A percentile compares a stretch with the other conserved stretches of the same genome.
phyloP scores from a whole-genome alignment of 106 monocot species.

The Dendrobium nobile region DNA sequence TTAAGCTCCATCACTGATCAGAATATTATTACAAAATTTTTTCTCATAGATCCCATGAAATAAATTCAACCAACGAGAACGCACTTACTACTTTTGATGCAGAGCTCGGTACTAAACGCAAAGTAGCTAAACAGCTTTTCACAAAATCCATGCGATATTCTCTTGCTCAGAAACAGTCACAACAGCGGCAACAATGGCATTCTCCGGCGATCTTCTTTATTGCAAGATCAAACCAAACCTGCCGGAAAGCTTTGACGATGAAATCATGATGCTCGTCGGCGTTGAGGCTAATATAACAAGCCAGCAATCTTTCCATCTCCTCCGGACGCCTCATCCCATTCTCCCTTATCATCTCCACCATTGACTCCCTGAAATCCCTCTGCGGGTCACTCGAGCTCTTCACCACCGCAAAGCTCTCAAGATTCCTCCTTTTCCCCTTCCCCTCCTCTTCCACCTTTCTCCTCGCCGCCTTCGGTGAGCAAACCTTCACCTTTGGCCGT shows the following conservation, averaged over 20 bases:
- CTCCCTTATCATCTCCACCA: constrained; percentile 79
- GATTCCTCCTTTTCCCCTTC: not conserved
- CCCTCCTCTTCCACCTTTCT: constrained; percentile 2
- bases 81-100: no score
- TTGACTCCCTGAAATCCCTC: constrained; percentile 75
- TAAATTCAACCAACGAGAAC: no score
- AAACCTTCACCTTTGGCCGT: constrained; percentile 25
- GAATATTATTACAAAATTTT: no score
- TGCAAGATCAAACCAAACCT: constrained; percentile 60
- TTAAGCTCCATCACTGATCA: no score
- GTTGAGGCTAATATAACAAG: constrained; percentile 67
- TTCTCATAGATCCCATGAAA: no score
- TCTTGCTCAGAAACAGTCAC: not conserved
- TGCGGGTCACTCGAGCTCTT: constrained; percentile 60
- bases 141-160: no score
- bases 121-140: no score
- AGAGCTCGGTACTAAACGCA: no score
- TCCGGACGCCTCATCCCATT: constrained; percentile 50
- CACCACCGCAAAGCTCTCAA: constrained; percentile 62
- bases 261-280: constrained; percentile 73
- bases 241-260: constrained; percentile 71
- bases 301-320: constrained; percentile 69
- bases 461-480: constrained; percentile 20
- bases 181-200: not conserved
- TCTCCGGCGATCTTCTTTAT: not conserved